Percentiles rank a stretch among this genome's conserved stretches.
Conservation (phyloP, 2,329 filamentous ascomycete genomes). For the Phaeoacremonium minimum region DNA sequence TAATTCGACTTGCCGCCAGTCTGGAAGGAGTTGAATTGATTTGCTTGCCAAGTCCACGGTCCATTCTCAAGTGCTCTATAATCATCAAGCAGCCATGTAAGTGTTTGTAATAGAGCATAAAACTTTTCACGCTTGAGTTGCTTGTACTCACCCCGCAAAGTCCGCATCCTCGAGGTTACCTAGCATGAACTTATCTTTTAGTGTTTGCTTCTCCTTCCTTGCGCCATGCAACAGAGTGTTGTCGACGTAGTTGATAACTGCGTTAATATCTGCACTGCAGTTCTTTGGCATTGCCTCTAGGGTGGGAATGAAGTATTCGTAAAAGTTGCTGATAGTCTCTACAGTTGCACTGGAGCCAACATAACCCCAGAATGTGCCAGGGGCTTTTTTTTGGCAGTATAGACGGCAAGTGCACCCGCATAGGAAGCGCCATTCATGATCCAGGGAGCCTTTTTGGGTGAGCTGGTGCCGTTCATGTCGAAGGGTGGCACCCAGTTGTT, state of each 20-base stretch:
- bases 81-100: background rate
- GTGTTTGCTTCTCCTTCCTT: background rate
- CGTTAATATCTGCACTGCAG: background rate
- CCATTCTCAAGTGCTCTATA: background rate
- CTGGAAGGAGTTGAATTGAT: background rate
- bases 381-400: conserved; percentile 38
- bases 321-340: conserved; percentile 38
- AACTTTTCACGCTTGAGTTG: background rate
- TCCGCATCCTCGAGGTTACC: background rate
- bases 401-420: conserved; percentile 42
- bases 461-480: conserved; percentile 20
- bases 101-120: background rate
- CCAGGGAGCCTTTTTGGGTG: conserved; percentile 44
- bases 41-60: background rate
- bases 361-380: conserved; percentile 46
- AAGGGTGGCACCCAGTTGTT: conserved; percentile 31
- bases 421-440: conserved; percentile 48
- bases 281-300: conserved; percentile 1
- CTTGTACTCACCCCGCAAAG: conserved; percentile 1
- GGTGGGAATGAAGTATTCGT: conserved; percentile 43
- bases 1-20: background rate
- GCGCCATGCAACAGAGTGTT: background rate
- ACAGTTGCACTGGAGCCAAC: conserved; percentile 44
- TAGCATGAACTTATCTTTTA: conserved; percentile 1
- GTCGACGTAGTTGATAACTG: background rate